Evolutionary conservation across 441 rosid genomes (phyloP), one percentile per base, ranked within the genome.

Genomic region (Gossypium laxum): DNA sequence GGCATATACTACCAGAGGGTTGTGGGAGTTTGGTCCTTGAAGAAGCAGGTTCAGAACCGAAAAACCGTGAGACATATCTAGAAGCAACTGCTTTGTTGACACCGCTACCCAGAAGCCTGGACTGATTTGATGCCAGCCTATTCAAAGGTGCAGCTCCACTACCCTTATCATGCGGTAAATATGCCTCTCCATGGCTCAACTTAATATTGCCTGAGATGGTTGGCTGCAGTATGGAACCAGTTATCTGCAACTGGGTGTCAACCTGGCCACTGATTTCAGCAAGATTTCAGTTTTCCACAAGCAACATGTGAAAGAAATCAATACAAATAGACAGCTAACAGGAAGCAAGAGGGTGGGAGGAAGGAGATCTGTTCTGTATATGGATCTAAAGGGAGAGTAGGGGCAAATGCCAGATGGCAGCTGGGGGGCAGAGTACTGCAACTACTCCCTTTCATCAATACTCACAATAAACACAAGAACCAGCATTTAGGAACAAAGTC

Each of bases 121-220:
- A 87, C 79, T 85, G 92, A 75, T 83, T 87, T 62, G 94, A 79
- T 57, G 91, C 85, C 79, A 94, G 74, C 79, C 89, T 88, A 79
- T 87, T 89, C 21, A 94, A 77, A 72, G 96, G 81, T 64, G 88
- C 79, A 48, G 89, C 83, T 74, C 93, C 92, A 18, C 91, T 87
- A 74, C 98, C 96, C 79, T 84, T 92, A 80, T 94, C 99, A 77
- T 94, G 99, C 19, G 98, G 99, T 51, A 94, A 84, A 87, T 94
- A 94, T 80, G 99, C 99, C 84, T 94, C 98, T 76, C 99, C 98
- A 12, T 85, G 97, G 86, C 98, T 92, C 85, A 94, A 81, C 80
- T 94, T 90, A 63, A 94, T 87, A 75, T 85, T 89, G 79, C 99
- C 98, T 28, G 99, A 92, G 77, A 94, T 86, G 79, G 83, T 88